Conservation (phyloP, 768 basidiomycete genomes). For the Coprinellus micaceus region DNA sequence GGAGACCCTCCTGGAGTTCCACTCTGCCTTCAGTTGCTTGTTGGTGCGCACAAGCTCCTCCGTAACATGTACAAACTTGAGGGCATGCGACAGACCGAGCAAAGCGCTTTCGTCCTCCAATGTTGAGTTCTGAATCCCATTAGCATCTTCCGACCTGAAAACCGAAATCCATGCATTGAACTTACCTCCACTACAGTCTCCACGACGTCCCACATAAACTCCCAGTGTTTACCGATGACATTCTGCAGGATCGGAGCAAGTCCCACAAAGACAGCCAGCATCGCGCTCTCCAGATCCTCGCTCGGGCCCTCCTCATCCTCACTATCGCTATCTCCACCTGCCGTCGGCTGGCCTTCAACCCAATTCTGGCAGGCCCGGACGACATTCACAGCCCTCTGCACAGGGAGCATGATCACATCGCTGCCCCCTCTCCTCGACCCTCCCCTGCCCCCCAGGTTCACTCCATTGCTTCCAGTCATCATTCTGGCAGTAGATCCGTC, state of each 20-base stretch:
- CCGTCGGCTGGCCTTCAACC: conserved; percentile 38
- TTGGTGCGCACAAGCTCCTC: conserved; percentile 71
- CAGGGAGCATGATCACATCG: conserved; percentile 79
- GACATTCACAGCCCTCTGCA: conserved; percentile 81
- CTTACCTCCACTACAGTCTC: conserved; percentile 86
- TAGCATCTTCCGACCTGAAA: too few relatives aligned
- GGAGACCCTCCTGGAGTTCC: conserved; percentile 53
- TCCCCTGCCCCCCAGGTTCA: neutral
- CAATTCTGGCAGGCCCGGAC: conserved; percentile 83
- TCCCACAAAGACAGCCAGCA: conserved; percentile 69
- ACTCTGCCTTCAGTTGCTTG: conserved; percentile 64
- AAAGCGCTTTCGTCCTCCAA: conserved; percentile 57
- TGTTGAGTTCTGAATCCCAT: conserved; percentile 65
- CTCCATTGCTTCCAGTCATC: neutral
- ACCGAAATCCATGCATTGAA: too few relatives aligned
- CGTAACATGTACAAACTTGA: conserved; percentile 63
- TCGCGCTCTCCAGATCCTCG: conserved; percentile 74
- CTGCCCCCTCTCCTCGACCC: neutral
- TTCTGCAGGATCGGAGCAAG: conserved; percentile 87
- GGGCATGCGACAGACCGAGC: conserved; percentile 62
- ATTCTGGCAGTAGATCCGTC: neutral
- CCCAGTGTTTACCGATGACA: conserved; percentile 87
- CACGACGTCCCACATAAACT: conserved; percentile 83
- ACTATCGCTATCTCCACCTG: conserved; percentile 57
- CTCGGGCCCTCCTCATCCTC: conserved; percentile 67